A percentile compares a stretch with the other conserved stretches of the same genome.
phyloP scores from a whole-genome alignment of 176 grass and related monocot species.

The Alloteropsis semialata region DNA sequence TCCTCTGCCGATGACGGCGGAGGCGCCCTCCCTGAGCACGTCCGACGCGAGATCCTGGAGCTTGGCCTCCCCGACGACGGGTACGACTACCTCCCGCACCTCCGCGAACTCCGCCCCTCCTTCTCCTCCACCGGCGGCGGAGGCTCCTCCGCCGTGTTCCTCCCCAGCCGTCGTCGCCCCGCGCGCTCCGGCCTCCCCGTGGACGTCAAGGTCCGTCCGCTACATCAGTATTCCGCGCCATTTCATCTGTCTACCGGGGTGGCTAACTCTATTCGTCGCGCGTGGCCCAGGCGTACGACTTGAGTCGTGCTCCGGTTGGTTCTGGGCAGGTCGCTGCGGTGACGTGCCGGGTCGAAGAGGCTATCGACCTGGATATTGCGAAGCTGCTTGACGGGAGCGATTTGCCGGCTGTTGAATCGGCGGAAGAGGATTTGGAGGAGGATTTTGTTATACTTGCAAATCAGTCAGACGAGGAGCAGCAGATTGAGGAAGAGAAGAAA shows the following conservation, averaged over 20 bases:
- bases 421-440: conserved; percentile 69
- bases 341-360: conserved; percentile 30
- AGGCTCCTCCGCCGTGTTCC: conserved; percentile 48
- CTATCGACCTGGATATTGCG: conserved; percentile 55
- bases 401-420: conserved; percentile 29
- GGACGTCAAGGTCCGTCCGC: conserved; percentile 66
- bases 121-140: conserved; percentile 49
- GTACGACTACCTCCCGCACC: conserved; percentile 83
- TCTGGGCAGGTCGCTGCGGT: background rate
- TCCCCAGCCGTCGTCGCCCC: conserved; percentile 44
- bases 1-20: background rate
- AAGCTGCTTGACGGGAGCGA: conserved; percentile 53
- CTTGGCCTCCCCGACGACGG: conserved; percentile 86
- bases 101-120: conserved; percentile 72
- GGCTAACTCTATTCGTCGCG: background rate
- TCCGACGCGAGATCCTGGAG: conserved; percentile 67
- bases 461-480: conserved; percentile 38
- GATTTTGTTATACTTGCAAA: conserved; percentile 77
- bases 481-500: background rate
- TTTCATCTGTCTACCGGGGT: background rate
- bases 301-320: conserved; percentile 38
- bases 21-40: conserved; percentile 27
- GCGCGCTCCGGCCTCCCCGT: conserved; percentile 36
- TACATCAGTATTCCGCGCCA: background rate
- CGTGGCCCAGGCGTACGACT: conserved; percentile 61